A percentile compares a stretch with the other conserved stretches of the same genome.
phyloP scores from a whole-genome alignment of 371 early-diverging fungal species.

The Furculomyces boomerangus region DNA sequence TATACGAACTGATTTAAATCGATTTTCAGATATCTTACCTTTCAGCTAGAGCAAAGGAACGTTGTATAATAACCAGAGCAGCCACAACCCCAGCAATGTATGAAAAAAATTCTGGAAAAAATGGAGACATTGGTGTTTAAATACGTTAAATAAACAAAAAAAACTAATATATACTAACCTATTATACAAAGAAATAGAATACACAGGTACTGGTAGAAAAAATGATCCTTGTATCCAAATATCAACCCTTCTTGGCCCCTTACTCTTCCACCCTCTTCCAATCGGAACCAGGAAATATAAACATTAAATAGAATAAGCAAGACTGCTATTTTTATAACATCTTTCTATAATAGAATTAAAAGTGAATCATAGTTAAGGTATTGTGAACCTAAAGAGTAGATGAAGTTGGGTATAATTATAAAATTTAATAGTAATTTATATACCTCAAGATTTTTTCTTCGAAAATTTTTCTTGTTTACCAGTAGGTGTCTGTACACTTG shows the following conservation, averaged over 20 bases:
- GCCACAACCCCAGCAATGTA: constrained; percentile 10
- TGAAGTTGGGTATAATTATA: too few species aligned
- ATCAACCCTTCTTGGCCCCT: constrained; percentile 41
- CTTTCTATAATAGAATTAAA: constrained; percentile 11
- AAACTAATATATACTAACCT: constrained; percentile 25
- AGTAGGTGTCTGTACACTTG: constrained; percentile 83
- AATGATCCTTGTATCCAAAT: constrained; percentile 22
- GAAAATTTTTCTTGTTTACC: constrained; percentile 41
- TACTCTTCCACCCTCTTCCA: constrained; percentile 43
- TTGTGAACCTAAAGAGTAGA: not conserved
- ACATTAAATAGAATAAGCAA: constrained; percentile 79
- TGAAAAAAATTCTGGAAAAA: constrained; percentile 2
- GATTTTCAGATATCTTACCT: constrained; percentile 2
- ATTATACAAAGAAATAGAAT: constrained; percentile 53
- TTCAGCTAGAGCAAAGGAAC: constrained; percentile 7
- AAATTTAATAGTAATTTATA: not conserved
- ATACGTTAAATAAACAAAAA: not conserved
- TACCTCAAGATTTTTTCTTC: not conserved
- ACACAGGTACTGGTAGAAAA: constrained; percentile 47
- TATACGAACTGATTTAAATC: not conserved
- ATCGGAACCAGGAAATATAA: constrained; percentile 81
- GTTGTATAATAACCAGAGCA: constrained; percentile 16
- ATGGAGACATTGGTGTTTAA: not conserved
- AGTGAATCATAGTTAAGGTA: not conserved
- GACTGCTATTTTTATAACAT: constrained; percentile 56